A percentile compares a stretch with the other conserved stretches of the same genome.
Evolutionary conservation across 345 rosid species (phyloP).

Genomic region (Ceriops zippeliana): DNA sequence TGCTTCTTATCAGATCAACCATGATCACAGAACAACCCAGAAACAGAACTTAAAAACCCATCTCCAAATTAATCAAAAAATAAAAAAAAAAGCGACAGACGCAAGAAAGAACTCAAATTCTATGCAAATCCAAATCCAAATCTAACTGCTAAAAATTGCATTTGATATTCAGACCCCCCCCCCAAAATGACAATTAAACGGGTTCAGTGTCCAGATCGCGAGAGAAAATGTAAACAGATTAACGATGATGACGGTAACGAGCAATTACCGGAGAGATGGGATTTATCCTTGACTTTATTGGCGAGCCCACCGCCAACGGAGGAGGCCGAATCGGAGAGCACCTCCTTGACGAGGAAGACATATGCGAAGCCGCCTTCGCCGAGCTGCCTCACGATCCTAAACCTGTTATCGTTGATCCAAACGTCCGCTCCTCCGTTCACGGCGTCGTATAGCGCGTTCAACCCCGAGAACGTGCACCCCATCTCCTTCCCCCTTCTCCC

Average conservation of each 20-base stretch:
- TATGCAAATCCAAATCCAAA: too few relatives aligned
- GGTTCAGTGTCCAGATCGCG: too few relatives aligned
- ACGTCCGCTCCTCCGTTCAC: constrained; percentile 91
- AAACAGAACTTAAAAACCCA: too few relatives aligned
- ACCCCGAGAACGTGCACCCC: constrained; percentile 95
- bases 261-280: constrained; percentile 79
- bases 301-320: constrained; percentile 49
- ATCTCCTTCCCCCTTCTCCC: constrained; percentile 21
- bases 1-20: too few relatives aligned
- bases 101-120: too few relatives aligned
- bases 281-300: constrained; percentile 78
- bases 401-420: constrained; percentile 97
- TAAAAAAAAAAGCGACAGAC: too few relatives aligned
- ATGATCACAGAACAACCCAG: too few relatives aligned
- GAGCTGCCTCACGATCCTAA: constrained; percentile 83
- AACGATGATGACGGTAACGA: background rate
- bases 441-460: constrained; percentile 87
- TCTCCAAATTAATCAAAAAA: too few relatives aligned
- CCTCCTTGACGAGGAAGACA: constrained; percentile 81
- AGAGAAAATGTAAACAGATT: too few relatives aligned
- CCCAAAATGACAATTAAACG: too few relatives aligned
- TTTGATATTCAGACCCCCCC: too few relatives aligned
- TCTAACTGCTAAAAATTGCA: too few relatives aligned
- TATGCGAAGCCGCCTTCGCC: constrained; percentile 98
- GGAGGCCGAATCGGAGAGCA: constrained; percentile 44